Evolutionary conservation across 2,329 filamentous ascomycete genomes (phyloP).

Genomic region (Plenodomus tracheiphilus): DNA sequence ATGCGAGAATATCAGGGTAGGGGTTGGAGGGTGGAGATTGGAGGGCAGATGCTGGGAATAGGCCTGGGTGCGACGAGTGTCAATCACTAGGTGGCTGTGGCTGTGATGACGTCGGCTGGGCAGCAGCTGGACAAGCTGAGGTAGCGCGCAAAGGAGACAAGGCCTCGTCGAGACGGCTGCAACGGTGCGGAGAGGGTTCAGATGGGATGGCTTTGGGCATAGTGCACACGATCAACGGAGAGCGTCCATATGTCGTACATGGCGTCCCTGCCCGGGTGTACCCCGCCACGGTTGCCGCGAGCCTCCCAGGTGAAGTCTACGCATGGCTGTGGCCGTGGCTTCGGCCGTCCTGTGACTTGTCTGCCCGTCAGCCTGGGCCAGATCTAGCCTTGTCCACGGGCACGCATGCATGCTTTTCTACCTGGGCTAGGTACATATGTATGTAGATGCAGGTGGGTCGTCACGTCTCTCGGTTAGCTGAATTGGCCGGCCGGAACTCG

Average conservation of each 20-base stretch:
- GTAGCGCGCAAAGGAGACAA: constrained; percentile 4
- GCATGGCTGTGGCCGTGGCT: not conserved
- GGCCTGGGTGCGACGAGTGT: not conserved
- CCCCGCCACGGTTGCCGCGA: not conserved
- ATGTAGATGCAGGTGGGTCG: not conserved
- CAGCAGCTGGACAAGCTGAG: constrained; percentile 7
- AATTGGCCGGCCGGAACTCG: too few species aligned
- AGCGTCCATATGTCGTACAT: not conserved
- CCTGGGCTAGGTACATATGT: too few species aligned
- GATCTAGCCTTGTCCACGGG: not conserved
- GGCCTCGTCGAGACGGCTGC: not conserved
- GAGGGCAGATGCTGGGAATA: too few species aligned
- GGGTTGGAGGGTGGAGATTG: not conserved
- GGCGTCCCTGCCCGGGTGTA: not conserved
- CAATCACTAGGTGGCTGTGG: not conserved
- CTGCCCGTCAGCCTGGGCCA: not conserved
- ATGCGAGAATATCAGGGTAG: not conserved
- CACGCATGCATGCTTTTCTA: too few species aligned
- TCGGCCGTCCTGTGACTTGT: too few species aligned
- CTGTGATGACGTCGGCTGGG: constrained; percentile 22
- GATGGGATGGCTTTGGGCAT: constrained; percentile 2
- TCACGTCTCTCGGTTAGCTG: too few species aligned
- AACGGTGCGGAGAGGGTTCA: not conserved
- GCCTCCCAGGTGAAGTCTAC: not conserved
- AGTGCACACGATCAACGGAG: not conserved